Evolutionary conservation across 2,329 filamentous ascomycete species (phyloP).

Genomic region (Fusarium veterinarium): DNA sequence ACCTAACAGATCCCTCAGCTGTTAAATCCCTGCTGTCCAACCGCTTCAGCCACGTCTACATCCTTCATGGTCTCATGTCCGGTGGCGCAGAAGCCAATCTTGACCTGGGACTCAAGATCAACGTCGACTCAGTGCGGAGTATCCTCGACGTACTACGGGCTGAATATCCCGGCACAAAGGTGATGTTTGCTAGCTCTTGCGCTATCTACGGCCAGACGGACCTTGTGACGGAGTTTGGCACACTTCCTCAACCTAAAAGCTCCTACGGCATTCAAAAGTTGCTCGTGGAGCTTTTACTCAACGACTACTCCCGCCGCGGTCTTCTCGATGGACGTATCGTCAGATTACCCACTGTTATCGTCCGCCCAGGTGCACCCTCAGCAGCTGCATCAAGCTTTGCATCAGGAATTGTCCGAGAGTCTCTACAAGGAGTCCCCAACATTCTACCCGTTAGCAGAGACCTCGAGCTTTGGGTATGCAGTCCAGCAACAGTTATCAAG

Average conservation of each 20-base stretch:
- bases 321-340: slow-evolving; percentile 67
- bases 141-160: slow-evolving; percentile 63
- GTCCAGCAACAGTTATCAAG: slow-evolving; percentile 59
- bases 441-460: slow-evolving; percentile 59
- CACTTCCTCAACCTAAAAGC: slow-evolving; percentile 60
- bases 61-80: slow-evolving; percentile 74
- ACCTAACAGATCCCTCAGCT: slow-evolving; percentile 36
- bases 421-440: slow-evolving; percentile 58
- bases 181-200: slow-evolving; percentile 70
- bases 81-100: slow-evolving; percentile 69
- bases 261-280: slow-evolving; percentile 72
- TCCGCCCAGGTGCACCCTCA: slow-evolving; percentile 69
- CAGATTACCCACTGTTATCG: slow-evolving; percentile 69
- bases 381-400: slow-evolving; percentile 71
- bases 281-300: slow-evolving; percentile 62
- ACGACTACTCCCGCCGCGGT: slow-evolving; percentile 57
- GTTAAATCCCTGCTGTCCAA: slow-evolving; percentile 44
- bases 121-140: slow-evolving; percentile 66
- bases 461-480: slow-evolving; percentile 64
- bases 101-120: slow-evolving; percentile 65
- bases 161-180: slow-evolving; percentile 59
- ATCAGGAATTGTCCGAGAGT: slow-evolving; percentile 70
- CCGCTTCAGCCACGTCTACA: slow-evolving; percentile 61
- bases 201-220: slow-evolving; percentile 64
- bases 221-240: slow-evolving; percentile 31